Base-by-base conservation (phyloP, 768 basidiomycete genomes). In the Kwoniella pini region DNA sequence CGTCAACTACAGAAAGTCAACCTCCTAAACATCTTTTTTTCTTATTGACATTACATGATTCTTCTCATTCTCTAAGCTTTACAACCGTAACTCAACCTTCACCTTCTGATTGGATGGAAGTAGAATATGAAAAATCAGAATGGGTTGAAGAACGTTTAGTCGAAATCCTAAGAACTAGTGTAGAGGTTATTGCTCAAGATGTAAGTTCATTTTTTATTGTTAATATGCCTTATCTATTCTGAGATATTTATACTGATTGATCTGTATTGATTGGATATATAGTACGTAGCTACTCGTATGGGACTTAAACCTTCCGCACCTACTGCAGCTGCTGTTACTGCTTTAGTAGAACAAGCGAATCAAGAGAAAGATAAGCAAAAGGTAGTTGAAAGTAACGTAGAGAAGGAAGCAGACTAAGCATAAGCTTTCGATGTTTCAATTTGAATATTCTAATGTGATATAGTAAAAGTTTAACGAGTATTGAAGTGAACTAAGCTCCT, bases 61-160 rank as follows among this genome's bases (percentile, higher is more conserved):
- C 93, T 11, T 82, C 81, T 4, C 92, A 98, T 75, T 82, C 86
- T 33, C 81, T 98, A 53, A 81, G 82, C 5, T 87, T 87, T 72
- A 86, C 86, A 5, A 90, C 90, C 0, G 77, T 90, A 49, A 90
- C 91, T 4, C 96, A 98, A 76, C 83, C 85, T 4, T 82, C 94
- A 21, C 92, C 95, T 0, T 82, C 80, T n/a, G 81, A 83, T 50
- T 99, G 96, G 96, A 77, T 98, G 56, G 85, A 86, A 4, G 81
- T 92, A 43, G 78, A 95, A 62, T 82, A 92, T 87, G 94, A 96
- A 71, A 83, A 87, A 65, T 89, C 91, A 75, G 81, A 81, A 54
- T 78, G 96, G 96, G 93, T 98, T 12, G 96, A 99, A 79, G 94
- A 99, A 72, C 77, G 89, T 38, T 84, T 97, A 62, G 94, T 93